A percentile compares a stretch with the other conserved stretches of the same genome.
Conservation (phyloP, 371 early-diverging fungal species). For the Rhizopus arrhizus region DNA sequence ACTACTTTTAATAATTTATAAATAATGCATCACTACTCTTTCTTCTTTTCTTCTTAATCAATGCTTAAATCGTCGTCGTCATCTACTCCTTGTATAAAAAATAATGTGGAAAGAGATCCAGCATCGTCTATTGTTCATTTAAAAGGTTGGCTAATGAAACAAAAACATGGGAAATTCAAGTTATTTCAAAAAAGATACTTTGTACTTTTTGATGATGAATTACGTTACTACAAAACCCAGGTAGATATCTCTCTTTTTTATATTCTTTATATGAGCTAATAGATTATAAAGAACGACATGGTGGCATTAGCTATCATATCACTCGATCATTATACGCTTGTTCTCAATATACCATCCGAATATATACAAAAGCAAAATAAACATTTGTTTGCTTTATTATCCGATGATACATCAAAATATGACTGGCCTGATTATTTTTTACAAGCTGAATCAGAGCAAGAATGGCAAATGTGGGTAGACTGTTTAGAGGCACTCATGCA, state of each 20-base stretch:
- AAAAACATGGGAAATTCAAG: slow-evolving; percentile 44
- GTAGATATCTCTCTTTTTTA: neutral
- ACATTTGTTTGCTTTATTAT: slow-evolving; percentile 34
- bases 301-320: slow-evolving; percentile 32
- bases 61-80: neutral
- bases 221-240: slow-evolving; percentile 24
- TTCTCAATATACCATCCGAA: slow-evolving; percentile 11
- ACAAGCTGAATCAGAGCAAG: slow-evolving; percentile 35
- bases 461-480: slow-evolving; percentile 32
- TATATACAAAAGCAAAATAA: slow-evolving; percentile 18
- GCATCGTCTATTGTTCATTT: slow-evolving; percentile 15
- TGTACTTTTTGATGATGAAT: slow-evolving; percentile 19
- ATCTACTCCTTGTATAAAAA: slow-evolving; percentile 21
- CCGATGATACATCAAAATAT: slow-evolving; percentile 32
- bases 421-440: slow-evolving; percentile 40
- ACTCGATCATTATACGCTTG: slow-evolving; percentile 36
- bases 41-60: neutral
- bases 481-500: slow-evolving; percentile 26
- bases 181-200: slow-evolving; percentile 28
- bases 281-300: slow-evolving; percentile 29
- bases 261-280: neutral
- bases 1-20: neutral
- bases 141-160: slow-evolving; percentile 45
- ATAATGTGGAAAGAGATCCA: slow-evolving; percentile 2
- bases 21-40: neutral